Base-by-base conservation (phyloP, 2,329 filamentous ascomycete species). In the Pseudogymnoascus sp. region DNA sequence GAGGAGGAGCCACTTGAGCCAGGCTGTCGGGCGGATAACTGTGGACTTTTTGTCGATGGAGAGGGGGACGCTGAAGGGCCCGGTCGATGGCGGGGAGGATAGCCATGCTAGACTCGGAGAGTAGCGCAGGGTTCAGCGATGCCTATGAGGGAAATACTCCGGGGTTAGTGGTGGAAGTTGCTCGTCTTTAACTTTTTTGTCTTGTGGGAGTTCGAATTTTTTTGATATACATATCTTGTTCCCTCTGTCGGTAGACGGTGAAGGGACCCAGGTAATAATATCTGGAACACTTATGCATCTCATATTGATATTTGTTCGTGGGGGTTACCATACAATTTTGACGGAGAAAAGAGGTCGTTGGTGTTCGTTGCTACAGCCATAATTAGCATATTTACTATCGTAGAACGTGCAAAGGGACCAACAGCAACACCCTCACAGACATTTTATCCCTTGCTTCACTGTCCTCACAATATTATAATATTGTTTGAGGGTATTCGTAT, bases 91-190 rank as follows among this genome's bases (percentile, higher is more conserved):
- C 49, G 49, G 49, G 25, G n/a, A 25, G 49, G 45, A 52, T 55
- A 18, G 49, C 49, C 49, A 55, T 55, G 49, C 49, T 55, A 55
- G 49, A 55, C 49, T 55, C 49, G 49, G 49, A 55, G 49, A 55
- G 49, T 33, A 55, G 49, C 49, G 49, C 49, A 55, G 49, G 49
- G 49, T 55, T 55, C 28, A 55, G 25, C 18, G 25, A 33, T 55
- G 25, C 49, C n/a, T 55, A 12, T 55, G 49, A 33, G 49, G 49
- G 49, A 55, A 55, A 55, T 55, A 55, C 49, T 55, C 49, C 49
- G 49, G 49, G 49, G 49, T 55, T 55, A 55, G 49, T 55, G n/a
- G 49, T 31, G 25, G 12, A 55, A 55, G 14, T 28, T 55, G 49
- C 16, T 31, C n/a, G n/a, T 33, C 25, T 31, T 55, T 55, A 55